A percentile compares a stretch with the other conserved stretches of the same genome.
phyloP scores from a whole-genome alignment of 495 filamentous ascomycete species.

The Immersiella caudata region DNA sequence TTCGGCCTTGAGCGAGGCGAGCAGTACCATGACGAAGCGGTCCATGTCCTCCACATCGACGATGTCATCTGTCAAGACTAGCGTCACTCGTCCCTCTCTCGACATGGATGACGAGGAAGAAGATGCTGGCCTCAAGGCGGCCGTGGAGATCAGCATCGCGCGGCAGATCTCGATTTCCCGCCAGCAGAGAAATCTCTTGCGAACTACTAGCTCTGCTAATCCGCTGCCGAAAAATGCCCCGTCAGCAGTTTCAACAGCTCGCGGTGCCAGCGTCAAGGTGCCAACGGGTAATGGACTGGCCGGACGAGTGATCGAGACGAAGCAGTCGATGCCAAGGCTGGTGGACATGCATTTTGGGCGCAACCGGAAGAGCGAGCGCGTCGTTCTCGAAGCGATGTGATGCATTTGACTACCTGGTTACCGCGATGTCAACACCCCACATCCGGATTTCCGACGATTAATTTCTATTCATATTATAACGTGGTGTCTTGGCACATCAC shows the following conservation, averaged over 20 bases:
- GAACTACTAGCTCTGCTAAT: slow-evolving; percentile 17
- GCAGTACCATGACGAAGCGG: slow-evolving; percentile 34
- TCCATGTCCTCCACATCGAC: slow-evolving; percentile 29
- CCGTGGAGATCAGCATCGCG: slow-evolving; percentile 62
- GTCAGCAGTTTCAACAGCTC: slow-evolving; percentile 12
- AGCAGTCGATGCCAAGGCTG: slow-evolving; percentile 40
- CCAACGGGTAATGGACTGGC: slow-evolving; percentile 15
- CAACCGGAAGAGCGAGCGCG: slow-evolving; percentile 52
- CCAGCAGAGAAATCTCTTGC: slow-evolving; percentile 55
- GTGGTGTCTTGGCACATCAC: background rate
- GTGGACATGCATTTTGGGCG: slow-evolving; percentile 30
- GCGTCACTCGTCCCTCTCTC: slow-evolving; percentile 35
- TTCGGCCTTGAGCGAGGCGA: slow-evolving; percentile 32
- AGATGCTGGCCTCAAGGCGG: slow-evolving; percentile 44
- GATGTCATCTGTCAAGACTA: slow-evolving; percentile 33
- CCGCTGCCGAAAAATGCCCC: slow-evolving; percentile 1
- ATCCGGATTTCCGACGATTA: background rate
- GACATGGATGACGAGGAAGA: slow-evolving; percentile 43
- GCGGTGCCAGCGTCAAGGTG: slow-evolving; percentile 20
- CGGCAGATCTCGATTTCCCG: slow-evolving; percentile 61
- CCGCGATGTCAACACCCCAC: too few relatives aligned
- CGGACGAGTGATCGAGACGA: slow-evolving; percentile 43
- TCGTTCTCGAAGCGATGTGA: slow-evolving; percentile 45
- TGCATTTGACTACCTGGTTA: too few relatives aligned
- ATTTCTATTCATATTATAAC: background rate